Conservation (phyloP, 2,329 filamentous ascomycete genomes). For the Penicillium sp. region DNA sequence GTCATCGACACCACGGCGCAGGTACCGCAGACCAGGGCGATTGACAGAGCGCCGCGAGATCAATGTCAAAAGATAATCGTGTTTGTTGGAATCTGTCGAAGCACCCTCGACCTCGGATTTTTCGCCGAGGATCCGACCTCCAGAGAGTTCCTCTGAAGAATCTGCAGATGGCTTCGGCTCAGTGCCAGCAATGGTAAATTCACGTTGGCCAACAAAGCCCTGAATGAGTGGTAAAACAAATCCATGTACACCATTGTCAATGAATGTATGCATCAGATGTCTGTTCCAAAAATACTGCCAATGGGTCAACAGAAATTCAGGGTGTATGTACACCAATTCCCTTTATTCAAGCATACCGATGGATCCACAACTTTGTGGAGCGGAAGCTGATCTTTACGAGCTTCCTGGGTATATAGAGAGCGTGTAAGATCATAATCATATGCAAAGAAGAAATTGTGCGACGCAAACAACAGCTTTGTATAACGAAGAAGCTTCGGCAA, state of each 20-base stretch:
- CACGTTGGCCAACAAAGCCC: slow-evolving; percentile 85
- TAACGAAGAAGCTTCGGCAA: slow-evolving; percentile 83
- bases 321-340: not conserved
- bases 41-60: slow-evolving; percentile 88
- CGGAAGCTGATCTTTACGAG: slow-evolving; percentile 54
- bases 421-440: slow-evolving; percentile 92
- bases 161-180: slow-evolving; percentile 14
- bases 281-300: slow-evolving; percentile 85
- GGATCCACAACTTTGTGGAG: slow-evolving; percentile 73
- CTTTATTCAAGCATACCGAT: slow-evolving; percentile 44
- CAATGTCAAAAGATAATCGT: slow-evolving; percentile 75
- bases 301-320: slow-evolving; percentile 8
- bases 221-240: slow-evolving; percentile 84
- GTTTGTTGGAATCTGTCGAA: slow-evolving; percentile 30
- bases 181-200: slow-evolving; percentile 68
- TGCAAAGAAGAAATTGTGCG: slow-evolving; percentile 88
- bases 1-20: slow-evolving; percentile 87
- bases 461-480: slow-evolving; percentile 81
- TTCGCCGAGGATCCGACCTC: slow-evolving; percentile 45
- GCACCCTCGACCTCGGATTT: slow-evolving; percentile 33
- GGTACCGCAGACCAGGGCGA: slow-evolving; percentile 83
- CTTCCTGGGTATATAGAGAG: slow-evolving; percentile 50
- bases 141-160: slow-evolving; percentile 20
- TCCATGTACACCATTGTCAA: slow-evolving; percentile 68
- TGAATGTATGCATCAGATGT: slow-evolving; percentile 71